These are phyloP conservation scores for Zea luxurians DNA, from an alignment of 176 grass and related monocot species.

Conservation along the genomic window DNA sequence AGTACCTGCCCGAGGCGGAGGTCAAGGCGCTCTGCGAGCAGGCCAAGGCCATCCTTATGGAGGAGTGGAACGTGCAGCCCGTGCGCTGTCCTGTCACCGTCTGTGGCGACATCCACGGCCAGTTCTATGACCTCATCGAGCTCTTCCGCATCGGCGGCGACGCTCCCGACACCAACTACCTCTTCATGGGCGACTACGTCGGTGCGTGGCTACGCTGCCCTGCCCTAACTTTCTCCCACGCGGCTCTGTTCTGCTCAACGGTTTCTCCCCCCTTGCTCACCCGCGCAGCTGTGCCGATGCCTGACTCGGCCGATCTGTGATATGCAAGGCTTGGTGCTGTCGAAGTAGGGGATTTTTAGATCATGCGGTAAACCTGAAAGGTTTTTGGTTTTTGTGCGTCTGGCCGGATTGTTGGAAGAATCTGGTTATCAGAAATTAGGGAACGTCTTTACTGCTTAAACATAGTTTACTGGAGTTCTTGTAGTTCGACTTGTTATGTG, in stretches of 20 bases:
- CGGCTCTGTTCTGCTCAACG: neutral
- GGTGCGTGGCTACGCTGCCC: neutral
- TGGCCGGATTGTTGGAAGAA: neutral
- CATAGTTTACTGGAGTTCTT: slow-evolving; percentile 1
- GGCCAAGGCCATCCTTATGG: slow-evolving; percentile 75
- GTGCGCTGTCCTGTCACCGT: slow-evolving; percentile 66
- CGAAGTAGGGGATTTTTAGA: slow-evolving; percentile 7
- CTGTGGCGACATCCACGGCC: slow-evolving; percentile 78
- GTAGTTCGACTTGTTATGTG: neutral
- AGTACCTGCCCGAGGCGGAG: slow-evolving; percentile 52
- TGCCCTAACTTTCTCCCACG: neutral
- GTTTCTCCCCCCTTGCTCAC: neutral
- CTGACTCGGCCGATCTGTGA: slow-evolving; percentile 21
- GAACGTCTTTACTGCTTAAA: neutral
- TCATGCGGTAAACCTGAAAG: neutral
- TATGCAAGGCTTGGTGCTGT: neutral
- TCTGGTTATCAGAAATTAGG: neutral
- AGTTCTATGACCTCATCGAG: slow-evolving; percentile 85
- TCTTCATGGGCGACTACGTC: slow-evolving; percentile 69
- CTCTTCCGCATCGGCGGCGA: slow-evolving; percentile 63
- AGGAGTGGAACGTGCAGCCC: slow-evolving; percentile 82
- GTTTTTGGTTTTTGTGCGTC: neutral
- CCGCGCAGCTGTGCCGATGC: too few species aligned
- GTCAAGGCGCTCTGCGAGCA: slow-evolving; percentile 68
- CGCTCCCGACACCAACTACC: slow-evolving; percentile 57